Evolutionary conservation across 1,284 basidiomycete species (phyloP), one percentile per base, ranked within the genome.

Genomic region (Boletellus deceptivus): DNA sequence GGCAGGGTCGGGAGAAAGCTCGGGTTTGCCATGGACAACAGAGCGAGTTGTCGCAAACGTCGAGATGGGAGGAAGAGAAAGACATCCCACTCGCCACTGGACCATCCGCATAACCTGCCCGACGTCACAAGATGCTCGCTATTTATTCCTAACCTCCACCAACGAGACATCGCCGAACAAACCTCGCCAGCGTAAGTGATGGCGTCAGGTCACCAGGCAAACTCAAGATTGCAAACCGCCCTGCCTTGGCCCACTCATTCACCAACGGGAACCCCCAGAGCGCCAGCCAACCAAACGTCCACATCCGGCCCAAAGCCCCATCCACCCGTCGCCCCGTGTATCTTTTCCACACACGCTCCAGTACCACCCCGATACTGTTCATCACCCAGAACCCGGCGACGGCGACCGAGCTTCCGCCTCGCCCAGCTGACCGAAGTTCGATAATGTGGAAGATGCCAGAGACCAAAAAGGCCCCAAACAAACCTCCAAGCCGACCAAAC

Each of bases 391-490:
- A 61, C 11, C 76, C 75, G 3, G 68, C 68, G 17, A 80, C 68
- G 14, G 61, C 55, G 7, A 59, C 48, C 29, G 75, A 72, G 31
- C 82, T 76, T 0, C 72, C 72, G 7, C 83, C 82, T 10, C 68
- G 69, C 1, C 77, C 80, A 72, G 80, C 73, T 0, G 79, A 77
- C 72, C 80, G 83, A 24, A 81, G 59, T 3, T 78, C 82, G 20
- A 76, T 55, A 56, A 78, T 72, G 56, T 87, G 84, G 37, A 86
- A 60, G 3, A 82, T 45, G 6, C 76, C 84, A 1, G 84, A 86
- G 8, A 76, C 54, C 3, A 80, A 50, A 60, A 87, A 87, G 0
- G 75, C 76, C 3, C 78, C 82, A 3, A 85, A 35, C 1, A 81
- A 65, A 4, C 69, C 73, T 5, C 75, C 81, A 2, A 65, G 48